Evolutionary conservation across 2,329 filamentous ascomycete species (phyloP), one percentile per base, ranked within the genome.

Genomic region (Botrytis aclada): DNA sequence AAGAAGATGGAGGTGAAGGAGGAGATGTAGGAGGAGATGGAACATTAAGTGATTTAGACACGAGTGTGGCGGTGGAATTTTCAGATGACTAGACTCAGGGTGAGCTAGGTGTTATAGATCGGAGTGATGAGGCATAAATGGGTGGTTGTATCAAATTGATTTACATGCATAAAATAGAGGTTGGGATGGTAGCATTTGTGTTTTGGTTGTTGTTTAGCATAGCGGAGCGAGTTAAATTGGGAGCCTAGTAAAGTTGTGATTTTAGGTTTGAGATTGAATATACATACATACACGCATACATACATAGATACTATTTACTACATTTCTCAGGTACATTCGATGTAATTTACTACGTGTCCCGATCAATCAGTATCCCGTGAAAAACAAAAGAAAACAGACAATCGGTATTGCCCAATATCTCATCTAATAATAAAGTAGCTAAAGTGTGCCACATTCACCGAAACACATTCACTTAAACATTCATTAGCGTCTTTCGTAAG

Each of bases 31-130:
- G 69, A 61, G 72, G 73, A 37, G 72, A 74, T 4, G 73, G 74
- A 6, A 69, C 72, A 29, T 69, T 75, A 54, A 71, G 67, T 34
- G 76, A 77, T 70, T 72, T 78, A 61, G 75, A 78, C 67, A 76
- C 37, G 58, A 78, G 74, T 70, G 77, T 75, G 9, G 73, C 65
- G 14, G 72, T 75, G 7, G 77, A 77, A 25, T 51, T 78, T 51
- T 66, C 64, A 54, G 70, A 72, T 72, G 65, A 67, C 0, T 56
- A 67, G 47, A 39, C n/a, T n/a, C 9, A 20, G 34, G 22, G 6
- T 20, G 25, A 34, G n/a, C 12, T 20, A 4, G 39, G 29, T 65
- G 10, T 22, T 34, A 16, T 34, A 34, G 20, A 16, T 25, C 39
- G 14, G 34, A 34, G 16, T n/a, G 10, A 12, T 5, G 16, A 12